Percentiles rank a stretch among this genome's conserved stretches.
These are phyloP conservation scores for Solanum medicagineum DNA, from an alignment of 257 asterid genomes.

Conservation along the genomic window DNA sequence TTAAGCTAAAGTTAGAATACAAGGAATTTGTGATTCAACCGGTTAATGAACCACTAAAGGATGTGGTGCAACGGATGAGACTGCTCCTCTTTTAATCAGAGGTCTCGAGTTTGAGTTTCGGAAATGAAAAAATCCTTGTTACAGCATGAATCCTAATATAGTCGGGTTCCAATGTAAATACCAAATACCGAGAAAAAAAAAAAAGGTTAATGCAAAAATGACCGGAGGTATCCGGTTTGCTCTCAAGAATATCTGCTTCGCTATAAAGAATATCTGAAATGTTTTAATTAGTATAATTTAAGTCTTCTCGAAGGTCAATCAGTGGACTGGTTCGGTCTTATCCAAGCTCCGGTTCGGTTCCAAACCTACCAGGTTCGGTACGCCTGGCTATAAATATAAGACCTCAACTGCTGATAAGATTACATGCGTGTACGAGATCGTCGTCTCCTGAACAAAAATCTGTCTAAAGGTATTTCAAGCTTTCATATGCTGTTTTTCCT, in stretches of 20 bases:
- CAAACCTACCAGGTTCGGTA: conserved; percentile 33
- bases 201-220: not conserved
- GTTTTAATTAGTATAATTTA: not conserved
- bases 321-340: conserved; percentile 36
- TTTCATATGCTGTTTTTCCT: not conserved
- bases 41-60: too few species aligned
- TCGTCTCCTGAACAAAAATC: not conserved
- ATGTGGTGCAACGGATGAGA: too few species aligned
- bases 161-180: fast-evolving
- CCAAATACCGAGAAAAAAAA: not conserved
- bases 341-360: conserved; percentile 26
- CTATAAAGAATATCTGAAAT: not conserved
- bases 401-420: not conserved
- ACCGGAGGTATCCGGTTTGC: not conserved
- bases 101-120: too few species aligned
- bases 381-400: conserved; percentile 14
- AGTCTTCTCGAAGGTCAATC: conserved; percentile 37
- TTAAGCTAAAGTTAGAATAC: too few species aligned
- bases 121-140: not conserved
- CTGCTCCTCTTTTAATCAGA: too few species aligned
- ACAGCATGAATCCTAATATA: too few species aligned
- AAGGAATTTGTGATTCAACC: too few species aligned
- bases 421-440: not conserved
- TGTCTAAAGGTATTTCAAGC: conserved; percentile 6
- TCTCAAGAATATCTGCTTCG: not conserved